These are phyloP conservation scores for Echeveria elegans DNA, from an alignment of 164 flowering plant species.

Conservation along the genomic window DNA sequence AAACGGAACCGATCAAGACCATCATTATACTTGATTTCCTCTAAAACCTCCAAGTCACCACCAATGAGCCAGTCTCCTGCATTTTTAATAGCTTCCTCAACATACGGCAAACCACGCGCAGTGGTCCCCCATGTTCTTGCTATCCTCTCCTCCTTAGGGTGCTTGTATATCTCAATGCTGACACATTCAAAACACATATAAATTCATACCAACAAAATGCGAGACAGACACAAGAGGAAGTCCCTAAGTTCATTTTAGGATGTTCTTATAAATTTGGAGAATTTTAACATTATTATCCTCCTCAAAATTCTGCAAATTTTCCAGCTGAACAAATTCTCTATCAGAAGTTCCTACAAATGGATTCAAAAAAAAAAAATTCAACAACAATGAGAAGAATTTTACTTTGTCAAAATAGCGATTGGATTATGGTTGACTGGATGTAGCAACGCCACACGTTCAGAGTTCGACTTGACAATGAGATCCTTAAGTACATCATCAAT, in stretches of 20 bases:
- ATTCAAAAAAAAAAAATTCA: too few relatives aligned
- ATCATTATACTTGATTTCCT: constrained; percentile 64
- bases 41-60: constrained; percentile 78
- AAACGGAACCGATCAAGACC: constrained; percentile 77
- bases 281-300: too few relatives aligned
- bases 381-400: constrained; percentile 8
- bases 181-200: constrained; percentile 7
- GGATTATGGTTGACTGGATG: constrained; percentile 30
- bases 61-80: constrained; percentile 85
- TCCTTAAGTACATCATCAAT: constrained; percentile 63
- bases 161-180: constrained; percentile 91
- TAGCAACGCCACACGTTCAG: constrained; percentile 49
- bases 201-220: background rate
- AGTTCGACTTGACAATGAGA: constrained; percentile 38
- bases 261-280: too few relatives aligned
- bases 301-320: too few relatives aligned
- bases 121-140: constrained; percentile 91
- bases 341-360: too few relatives aligned
- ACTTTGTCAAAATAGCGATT: constrained; percentile 67
- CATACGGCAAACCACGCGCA: constrained; percentile 81
- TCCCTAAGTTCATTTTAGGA: too few relatives aligned
- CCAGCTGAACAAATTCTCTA: too few relatives aligned
- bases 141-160: constrained; percentile 75
- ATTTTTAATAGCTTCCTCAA: constrained; percentile 47
- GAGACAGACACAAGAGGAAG: too few relatives aligned